Conservation (phyloP, 2,329 filamentous ascomycete genomes). For the Emmonsia crescens region DNA sequence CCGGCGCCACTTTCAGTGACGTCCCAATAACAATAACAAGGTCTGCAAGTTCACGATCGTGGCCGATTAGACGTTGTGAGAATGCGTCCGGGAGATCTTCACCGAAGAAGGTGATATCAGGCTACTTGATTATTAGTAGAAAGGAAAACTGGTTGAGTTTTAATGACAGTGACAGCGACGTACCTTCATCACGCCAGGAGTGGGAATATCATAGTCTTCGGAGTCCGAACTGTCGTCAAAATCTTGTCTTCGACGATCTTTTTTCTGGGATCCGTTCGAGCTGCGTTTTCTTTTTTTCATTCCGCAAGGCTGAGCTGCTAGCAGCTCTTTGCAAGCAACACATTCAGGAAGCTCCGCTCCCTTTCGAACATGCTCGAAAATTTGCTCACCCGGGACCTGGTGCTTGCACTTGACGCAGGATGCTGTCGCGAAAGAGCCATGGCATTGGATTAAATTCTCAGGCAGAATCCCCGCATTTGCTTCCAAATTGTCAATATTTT, state of each 20-base stretch:
- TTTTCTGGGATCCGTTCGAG: conserved; percentile 35
- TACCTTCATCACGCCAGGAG: conserved; percentile 69
- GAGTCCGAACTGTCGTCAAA: conserved; percentile 44
- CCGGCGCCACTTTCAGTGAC: conserved; percentile 87
- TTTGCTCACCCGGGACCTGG: conserved; percentile 61
- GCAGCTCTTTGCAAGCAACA: conserved; percentile 51
- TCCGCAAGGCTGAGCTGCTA: conserved; percentile 38
- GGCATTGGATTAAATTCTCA: conserved; percentile 85
- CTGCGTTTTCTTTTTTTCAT: conserved; percentile 45
- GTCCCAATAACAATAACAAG: conserved; percentile 94
- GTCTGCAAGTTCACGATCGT: conserved; percentile 71
- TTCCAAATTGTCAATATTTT: conserved; percentile 97
- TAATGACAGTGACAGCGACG: conserved; percentile 4
- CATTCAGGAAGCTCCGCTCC: conserved; percentile 72
- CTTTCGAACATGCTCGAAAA: conserved; percentile 68
- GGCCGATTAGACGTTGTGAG: conserved; percentile 64
- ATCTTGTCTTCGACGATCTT: conserved; percentile 45
- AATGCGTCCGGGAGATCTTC: conserved; percentile 81
- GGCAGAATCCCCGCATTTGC: conserved; percentile 68
- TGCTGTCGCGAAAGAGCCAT: conserved; percentile 89
- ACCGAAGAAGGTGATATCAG: conserved; percentile 96
- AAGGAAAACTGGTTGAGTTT: conserved; percentile 7
- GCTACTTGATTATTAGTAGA: conserved; percentile 34
- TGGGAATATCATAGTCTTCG: conserved; percentile 52
- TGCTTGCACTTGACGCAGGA: conserved; percentile 74